These are phyloP conservation scores for Teratosphaeria pseudoeucalypti DNA, from an alignment of 2,329 filamentous ascomycete genomes.

Conservation along the genomic window DNA sequence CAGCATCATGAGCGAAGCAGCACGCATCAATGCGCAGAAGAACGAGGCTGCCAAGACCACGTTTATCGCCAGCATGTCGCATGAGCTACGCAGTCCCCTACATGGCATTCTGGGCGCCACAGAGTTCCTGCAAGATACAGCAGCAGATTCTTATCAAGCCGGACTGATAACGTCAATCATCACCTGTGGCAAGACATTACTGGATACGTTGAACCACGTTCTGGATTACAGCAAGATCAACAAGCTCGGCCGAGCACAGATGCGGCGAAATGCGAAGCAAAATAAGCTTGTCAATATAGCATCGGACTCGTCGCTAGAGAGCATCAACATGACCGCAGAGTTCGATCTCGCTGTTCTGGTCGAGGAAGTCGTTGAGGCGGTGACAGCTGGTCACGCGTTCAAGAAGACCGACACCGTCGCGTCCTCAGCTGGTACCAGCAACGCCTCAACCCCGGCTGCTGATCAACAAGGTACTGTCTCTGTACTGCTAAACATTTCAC, in stretches of 20 bases:
- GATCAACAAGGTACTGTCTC: constrained; percentile 21
- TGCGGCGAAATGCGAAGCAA: constrained; percentile 15
- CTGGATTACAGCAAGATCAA: constrained; percentile 38
- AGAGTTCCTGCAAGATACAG: constrained; percentile 40
- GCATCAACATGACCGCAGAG: constrained; percentile 24
- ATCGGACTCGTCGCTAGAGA: constrained; percentile 14
- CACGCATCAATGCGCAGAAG: constrained; percentile 27
- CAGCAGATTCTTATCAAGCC: constrained; percentile 30
- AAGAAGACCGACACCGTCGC: constrained; percentile 15
- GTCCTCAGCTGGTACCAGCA: not conserved
- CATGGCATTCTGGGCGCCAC: constrained; percentile 35
- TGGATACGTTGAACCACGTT: constrained; percentile 35
- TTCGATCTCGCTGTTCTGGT: constrained; percentile 37
- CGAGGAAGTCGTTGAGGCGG: constrained; percentile 46
- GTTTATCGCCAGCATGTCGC: constrained; percentile 41
- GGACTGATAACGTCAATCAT: constrained; percentile 39
- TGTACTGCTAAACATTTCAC: constrained; percentile 35
- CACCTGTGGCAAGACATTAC: constrained; percentile 37
- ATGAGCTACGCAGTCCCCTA: constrained; percentile 41
- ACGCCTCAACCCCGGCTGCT: not conserved
- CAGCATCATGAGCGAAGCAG: constrained; percentile 30
- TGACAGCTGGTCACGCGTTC: constrained; percentile 42
- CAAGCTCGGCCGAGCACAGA: constrained; percentile 19
- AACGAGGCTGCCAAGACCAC: constrained; percentile 40
- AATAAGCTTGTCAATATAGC: constrained; percentile 20